Evolutionary conservation across 805 yeast genomes (phyloP), one percentile per base, ranked within the genome.

Genomic region (Jamesozyma spencerorum): DNA sequence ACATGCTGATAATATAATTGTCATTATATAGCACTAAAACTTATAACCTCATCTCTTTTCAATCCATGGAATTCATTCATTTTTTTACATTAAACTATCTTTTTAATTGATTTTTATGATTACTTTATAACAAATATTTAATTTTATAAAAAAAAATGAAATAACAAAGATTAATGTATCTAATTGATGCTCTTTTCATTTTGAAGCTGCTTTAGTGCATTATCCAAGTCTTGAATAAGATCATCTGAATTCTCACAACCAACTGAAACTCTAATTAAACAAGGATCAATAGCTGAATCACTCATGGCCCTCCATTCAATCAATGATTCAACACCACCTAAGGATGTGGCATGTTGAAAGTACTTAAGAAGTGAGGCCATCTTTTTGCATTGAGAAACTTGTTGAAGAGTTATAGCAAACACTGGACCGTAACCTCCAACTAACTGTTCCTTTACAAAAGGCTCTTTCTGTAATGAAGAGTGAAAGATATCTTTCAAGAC

Each of bases 271-370:
- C 96, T 72, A 31, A 87, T 60, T 34, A 85, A 58, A 1, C 72
- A 70, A 13, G 72, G 70, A 15, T 72, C 65, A 12, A 77, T 81
- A 2, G 61, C 46, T 1, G 70, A 53, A 54, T 86, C 88, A 22
- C 80, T 71, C 63, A 87, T 55, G 0, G 85, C 79, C 55, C 96
- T 75, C 95, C 95, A 86, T 61, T 88, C 96, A 44, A 88, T 76
- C 54, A 87, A 66, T 38, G 94, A 81, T 61, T 88, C 96, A 12
- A 82, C 85, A n/a, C 96, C 95, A 28, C 96, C 96, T 18, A 88
- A 66, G 2, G 95, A 85, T 1, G 96, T 87, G 5, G 96, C 94
- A 62, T 88, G 97, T 51, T 79, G 81, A 65, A 86, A 85, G 47
- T 73, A 74, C 48, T 75, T 72, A 43, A 85, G 64, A 42, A 68